These are phyloP conservation scores for Thelephora ganbajun DNA, from an alignment of 768 basidiomycete genomes.

Conservation along the genomic window DNA sequence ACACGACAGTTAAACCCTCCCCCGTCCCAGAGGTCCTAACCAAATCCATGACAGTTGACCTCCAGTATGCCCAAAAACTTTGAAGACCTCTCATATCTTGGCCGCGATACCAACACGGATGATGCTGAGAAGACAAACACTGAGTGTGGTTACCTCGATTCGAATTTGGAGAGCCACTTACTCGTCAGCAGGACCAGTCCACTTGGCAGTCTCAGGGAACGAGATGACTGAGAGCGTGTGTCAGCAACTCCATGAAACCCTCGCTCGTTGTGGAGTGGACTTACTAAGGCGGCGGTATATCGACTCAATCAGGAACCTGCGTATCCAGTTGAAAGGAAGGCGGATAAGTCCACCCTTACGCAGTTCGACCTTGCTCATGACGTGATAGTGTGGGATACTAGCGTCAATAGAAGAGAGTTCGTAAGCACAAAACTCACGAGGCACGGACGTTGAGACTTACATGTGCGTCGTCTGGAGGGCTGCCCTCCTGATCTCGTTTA, in stretches of 20 bases:
- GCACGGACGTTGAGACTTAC: constrained; percentile 21
- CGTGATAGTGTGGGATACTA: constrained; percentile 47
- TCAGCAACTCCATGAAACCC: not conserved
- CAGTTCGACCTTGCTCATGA: constrained; percentile 25
- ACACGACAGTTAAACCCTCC: too few relatives aligned
- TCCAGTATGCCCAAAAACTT: not conserved
- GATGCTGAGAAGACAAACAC: constrained; percentile 21
- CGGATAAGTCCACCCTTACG: constrained; percentile 18
- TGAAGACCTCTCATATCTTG: constrained; percentile 31
- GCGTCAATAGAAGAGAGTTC: not conserved
- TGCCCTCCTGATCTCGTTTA: constrained; percentile 28
- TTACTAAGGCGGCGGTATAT: constrained; percentile 44
- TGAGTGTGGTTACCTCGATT: not conserved
- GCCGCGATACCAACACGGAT: constrained; percentile 47
- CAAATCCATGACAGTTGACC: too few relatives aligned
- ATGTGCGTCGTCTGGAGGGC: constrained; percentile 38
- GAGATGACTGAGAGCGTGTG: constrained; percentile 27
- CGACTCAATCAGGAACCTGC: constrained; percentile 43
- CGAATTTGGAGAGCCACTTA: constrained; percentile 15
- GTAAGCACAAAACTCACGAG: not conserved
- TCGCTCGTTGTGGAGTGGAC: constrained; percentile 2
- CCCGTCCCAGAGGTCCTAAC: too few relatives aligned
- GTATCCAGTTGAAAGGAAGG: constrained; percentile 25
- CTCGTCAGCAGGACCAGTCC: constrained; percentile 45
- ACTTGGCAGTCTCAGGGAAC: constrained; percentile 50